Evolutionary conservation across 106 monocot genomes (phyloP), one percentile per base, ranked within the genome.

Genomic region (Dioscorea dumetorum): DNA sequence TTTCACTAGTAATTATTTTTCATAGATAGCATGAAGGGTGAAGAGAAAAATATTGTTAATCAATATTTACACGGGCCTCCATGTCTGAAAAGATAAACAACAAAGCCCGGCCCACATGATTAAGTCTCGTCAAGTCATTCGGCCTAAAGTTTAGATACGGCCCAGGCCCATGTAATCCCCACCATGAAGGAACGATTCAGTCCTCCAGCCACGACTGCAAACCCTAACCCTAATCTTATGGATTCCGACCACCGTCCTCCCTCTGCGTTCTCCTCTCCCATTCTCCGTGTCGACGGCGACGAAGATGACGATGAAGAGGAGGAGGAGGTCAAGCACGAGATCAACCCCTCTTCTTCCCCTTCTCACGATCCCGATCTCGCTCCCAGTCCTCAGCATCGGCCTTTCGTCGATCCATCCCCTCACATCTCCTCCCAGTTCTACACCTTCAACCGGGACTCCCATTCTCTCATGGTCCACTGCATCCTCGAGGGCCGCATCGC

Each of bases 401-500:
- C 77, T 16, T 57, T 19, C 24, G 62, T 89, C 34, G 85, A 89
- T 72, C 82, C 89, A 8, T 52, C 79, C 17, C 85, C 89, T 13
- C 89, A 89, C 28, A 59, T 89, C 48, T 89, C 89, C 32, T 82
- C 89, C 33, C 89, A 89, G 58, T 89, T 89, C 35, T 89, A 89
- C 77, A 89, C 89, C 50, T 89, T 89, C 61, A 89, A 82, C 72
- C 18, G 58, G 10, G 77, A 77, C 4, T 85, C 85, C 50, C 85
- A 89, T 52, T 57, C 74, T 33, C 67, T 89, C 33, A 89, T 89
- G 89, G 72, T 89, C 12, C 76, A 77, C 32, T 89, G 89, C 72
- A 80, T 89, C 64, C 74, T 85, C 24, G 89, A 85, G 49, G 56
- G 76, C 22, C 78, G 89, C 17, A 58, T 78, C 18, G 89, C 89